Evolutionary conservation across 2,329 filamentous ascomycete species (phyloP), one percentile per base, ranked within the genome.

Genomic region (Aureobasidium sp.): DNA sequence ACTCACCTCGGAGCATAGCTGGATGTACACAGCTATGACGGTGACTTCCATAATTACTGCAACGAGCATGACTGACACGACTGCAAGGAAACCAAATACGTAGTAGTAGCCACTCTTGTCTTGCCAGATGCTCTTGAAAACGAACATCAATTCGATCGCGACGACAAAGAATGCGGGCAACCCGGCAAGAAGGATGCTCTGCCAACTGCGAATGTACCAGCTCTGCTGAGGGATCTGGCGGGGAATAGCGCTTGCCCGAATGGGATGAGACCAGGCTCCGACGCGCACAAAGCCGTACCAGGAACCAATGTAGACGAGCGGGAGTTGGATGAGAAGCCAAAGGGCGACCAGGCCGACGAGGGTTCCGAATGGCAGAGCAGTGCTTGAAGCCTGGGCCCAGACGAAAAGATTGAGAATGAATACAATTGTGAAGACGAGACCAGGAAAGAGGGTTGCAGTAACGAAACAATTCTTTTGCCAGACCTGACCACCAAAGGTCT

Each of bases 101-200:
- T 95, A 95, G 70, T 95, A 95, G 69, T 90, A 94, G 6, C 87
- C 88, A 63, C 83, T 89, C 74, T 94, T 94, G 70, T 94, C 89
- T 67, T 90, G 85, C 86, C 88, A 93, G 29, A 94, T 69, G 44
- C 85, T 90, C 70, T 89, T 87, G 70, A 94, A 93, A 45, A 93
- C 84, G 66, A 90, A 93, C 37, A 91, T 76, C 12, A 94, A 77
- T 70, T 94, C 88, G 63, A 94, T 88, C 68, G 91, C 93, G 60
- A 94, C 84, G 53, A 94, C 88, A 2, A 86, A 86, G 64, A 95
- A 95, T 0, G 89, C 88, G 6, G 91, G 79, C 16, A 93, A 71
- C 1, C 89, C 89, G 0, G 86, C 85, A 8, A 93, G 70, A 27
- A 94, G 70, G 7, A 85, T 75, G 1, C 83, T 79, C 47, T 83